Conservation (phyloP, 768 basidiomycete genomes). For the Zangia roseola region DNA sequence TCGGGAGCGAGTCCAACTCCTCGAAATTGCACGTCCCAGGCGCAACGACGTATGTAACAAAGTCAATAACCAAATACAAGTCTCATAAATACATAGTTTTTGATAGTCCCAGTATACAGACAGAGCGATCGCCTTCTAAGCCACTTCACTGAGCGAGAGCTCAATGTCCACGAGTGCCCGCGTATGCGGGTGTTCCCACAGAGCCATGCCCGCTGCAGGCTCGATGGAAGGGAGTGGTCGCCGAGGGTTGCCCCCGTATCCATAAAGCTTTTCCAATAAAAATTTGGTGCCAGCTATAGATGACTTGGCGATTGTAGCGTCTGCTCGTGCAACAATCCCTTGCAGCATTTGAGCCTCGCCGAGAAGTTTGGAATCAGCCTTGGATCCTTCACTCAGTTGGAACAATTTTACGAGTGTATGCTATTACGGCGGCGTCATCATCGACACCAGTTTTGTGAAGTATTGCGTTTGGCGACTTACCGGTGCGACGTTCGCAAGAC, state of each 20-base stretch:
- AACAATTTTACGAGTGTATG: slow-evolving; percentile 59
- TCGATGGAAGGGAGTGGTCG: slow-evolving; percentile 72
- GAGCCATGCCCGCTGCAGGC: slow-evolving; percentile 48
- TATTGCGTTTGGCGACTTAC: slow-evolving; percentile 37
- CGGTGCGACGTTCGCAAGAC: slow-evolving; percentile 81
- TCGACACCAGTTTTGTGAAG: background rate
- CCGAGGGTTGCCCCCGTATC: slow-evolving; percentile 80
- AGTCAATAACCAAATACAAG: too few relatives aligned
- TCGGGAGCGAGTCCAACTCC: too few relatives aligned
- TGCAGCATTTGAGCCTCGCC: slow-evolving; percentile 74
- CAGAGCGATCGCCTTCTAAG: background rate
- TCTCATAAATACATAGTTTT: background rate
- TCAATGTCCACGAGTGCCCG: slow-evolving; percentile 68
- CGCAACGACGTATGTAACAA: too few relatives aligned
- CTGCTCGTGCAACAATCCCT: slow-evolving; percentile 76
- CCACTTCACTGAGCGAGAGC: slow-evolving; percentile 45
- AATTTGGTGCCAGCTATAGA: slow-evolving; percentile 85
- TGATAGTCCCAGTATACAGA: background rate
- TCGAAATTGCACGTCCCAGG: too few relatives aligned
- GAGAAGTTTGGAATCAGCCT: slow-evolving; percentile 54
- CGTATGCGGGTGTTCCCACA: slow-evolving; percentile 75
- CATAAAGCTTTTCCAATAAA: slow-evolving; percentile 68
- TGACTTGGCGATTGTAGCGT: slow-evolving; percentile 74
- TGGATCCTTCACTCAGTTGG: slow-evolving; percentile 57
- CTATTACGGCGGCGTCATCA: slow-evolving; percentile 34